phyloP scores from a whole-genome alignment of 169 alveolate genomes.

The Plasmodium malariae region DNA sequence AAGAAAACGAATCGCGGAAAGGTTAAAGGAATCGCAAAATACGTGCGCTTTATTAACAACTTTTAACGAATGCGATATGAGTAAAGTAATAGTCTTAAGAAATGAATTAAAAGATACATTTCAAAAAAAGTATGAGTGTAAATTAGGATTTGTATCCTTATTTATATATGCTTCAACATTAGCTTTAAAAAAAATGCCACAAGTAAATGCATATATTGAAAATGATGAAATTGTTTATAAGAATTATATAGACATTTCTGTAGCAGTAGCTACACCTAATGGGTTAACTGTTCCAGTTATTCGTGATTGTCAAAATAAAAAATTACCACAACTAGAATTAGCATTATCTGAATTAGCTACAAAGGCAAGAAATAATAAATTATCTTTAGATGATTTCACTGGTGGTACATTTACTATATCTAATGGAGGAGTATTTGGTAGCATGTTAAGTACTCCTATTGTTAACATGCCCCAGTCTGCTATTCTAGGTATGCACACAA shows the following conservation, averaged over 20 bases:
- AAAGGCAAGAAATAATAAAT: constrained; percentile 92
- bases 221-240: constrained; percentile 93
- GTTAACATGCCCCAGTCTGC: constrained; percentile 96
- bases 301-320: constrained; percentile 91
- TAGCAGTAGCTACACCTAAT: constrained; percentile 97
- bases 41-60: constrained; percentile 94
- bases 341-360: constrained; percentile 88
- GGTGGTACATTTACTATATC: constrained; percentile 98
- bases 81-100: constrained; percentile 85
- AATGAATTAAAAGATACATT: constrained; percentile 84
- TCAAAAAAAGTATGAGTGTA: constrained; percentile 82
- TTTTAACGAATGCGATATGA: constrained; percentile 93
- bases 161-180: constrained; percentile 88
- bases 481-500: constrained; percentile 96
- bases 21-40: constrained; percentile 94
- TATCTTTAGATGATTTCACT: constrained; percentile 94
- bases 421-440: constrained; percentile 97
- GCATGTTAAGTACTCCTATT: constrained; percentile 97
- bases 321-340: constrained; percentile 92
- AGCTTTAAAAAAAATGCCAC: constrained; percentile 88
- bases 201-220: constrained; percentile 88
- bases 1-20: constrained; percentile 92
- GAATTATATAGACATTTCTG: constrained; percentile 94
- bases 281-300: constrained; percentile 97
- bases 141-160: constrained; percentile 89